These are phyloP conservation scores for Schizophyllum commune DNA, from an alignment of 1,284 basidiomycete species.

Conservation along the genomic window DNA sequence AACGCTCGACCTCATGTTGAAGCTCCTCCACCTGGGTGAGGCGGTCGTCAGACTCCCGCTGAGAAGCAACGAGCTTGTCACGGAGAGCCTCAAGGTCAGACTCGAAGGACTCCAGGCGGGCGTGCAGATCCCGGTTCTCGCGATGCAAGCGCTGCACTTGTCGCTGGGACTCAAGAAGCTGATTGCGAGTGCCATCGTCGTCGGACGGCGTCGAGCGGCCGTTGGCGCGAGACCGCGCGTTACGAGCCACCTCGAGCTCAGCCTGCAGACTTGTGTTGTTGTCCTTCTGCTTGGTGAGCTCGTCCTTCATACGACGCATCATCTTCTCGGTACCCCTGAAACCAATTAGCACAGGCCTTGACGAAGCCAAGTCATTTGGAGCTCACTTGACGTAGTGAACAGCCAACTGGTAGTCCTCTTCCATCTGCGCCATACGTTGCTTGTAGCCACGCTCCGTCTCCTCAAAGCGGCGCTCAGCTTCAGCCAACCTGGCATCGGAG, in stretches of 20 bases:
- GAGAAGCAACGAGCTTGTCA: conserved; percentile 65
- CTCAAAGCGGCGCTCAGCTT: conserved; percentile 67
- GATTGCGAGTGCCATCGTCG: conserved; percentile 58
- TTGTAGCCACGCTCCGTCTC: conserved; percentile 77
- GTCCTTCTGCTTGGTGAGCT: conserved; percentile 82
- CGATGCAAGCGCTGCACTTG: conserved; percentile 59
- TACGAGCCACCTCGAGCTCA: conserved; percentile 67
- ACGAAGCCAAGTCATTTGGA: conserved; percentile 4
- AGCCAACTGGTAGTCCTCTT: conserved; percentile 92
- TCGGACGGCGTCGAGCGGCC: conserved; percentile 76
- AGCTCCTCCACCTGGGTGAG: conserved; percentile 71
- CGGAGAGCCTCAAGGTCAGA: conserved; percentile 67
- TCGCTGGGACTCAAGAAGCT: conserved; percentile 65
- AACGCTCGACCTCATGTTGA: conserved; percentile 71
- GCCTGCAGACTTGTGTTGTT: conserved; percentile 72
- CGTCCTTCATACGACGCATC: conserved; percentile 95
- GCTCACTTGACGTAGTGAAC: conserved; percentile 88
- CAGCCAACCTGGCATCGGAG: conserved; percentile 51
- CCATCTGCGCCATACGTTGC: conserved; percentile 74
- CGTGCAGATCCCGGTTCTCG: conserved; percentile 72
- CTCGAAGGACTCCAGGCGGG: conserved; percentile 68
- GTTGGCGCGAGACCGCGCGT: conserved; percentile 56
- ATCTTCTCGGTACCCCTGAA: conserved; percentile 96
- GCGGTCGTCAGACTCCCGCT: conserved; percentile 71
- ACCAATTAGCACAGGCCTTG: conserved; percentile 16